Base-by-base conservation (phyloP, 306 rosid genomes). In the Lathyrus sativus region DNA sequence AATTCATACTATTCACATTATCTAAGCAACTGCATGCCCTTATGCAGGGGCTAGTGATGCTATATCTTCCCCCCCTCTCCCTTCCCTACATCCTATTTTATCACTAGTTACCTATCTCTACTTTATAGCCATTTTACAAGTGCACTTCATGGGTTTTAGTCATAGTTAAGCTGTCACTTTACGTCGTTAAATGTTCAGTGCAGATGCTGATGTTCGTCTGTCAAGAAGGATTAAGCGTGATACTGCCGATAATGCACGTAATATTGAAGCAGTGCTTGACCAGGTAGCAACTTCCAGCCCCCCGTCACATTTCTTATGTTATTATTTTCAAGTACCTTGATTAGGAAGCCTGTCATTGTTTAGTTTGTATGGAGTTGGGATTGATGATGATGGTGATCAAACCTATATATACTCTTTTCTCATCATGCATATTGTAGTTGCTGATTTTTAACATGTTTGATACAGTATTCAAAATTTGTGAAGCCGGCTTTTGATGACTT, bases 171-270 rank as follows among this genome's bases (percentile, higher is more conserved):
- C 82, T 75, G 49, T 82, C 77, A 83, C 85, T 83, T 92, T 76
- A 90, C 88, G 78, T 81, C 76, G 75, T 79, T 76, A 82, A 86
- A 76, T 88, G 85, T 89, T 81, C 96, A 85, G 96, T 88, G 99
- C 99, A 95, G 99, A 95, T 91, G 97, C 97, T 88, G 99, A 95
- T 88, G 87, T 88, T 83, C 97, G 99, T 73, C 80, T 95, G 72
- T 97, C 97, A 15, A 95, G 99, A 86, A 88, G 99, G 85, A 91
- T 95, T 67, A 88, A 86, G 79, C 95, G 96, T 63, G 99, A 95
- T 74, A 95, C 95, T 5, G 87, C 78, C 70, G 95, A 84, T 72
- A 95, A 88, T 83, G 78, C 78, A 71, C 87, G 99, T 73, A 91
- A 88, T 77, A 85, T 95, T 77, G 95, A 92, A 68, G 45, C 91